Evolutionary conservation across 768 basidiomycete genomes (phyloP), one percentile per base, ranked within the genome.

Genomic region (Pulveroboletus ravenelii): DNA sequence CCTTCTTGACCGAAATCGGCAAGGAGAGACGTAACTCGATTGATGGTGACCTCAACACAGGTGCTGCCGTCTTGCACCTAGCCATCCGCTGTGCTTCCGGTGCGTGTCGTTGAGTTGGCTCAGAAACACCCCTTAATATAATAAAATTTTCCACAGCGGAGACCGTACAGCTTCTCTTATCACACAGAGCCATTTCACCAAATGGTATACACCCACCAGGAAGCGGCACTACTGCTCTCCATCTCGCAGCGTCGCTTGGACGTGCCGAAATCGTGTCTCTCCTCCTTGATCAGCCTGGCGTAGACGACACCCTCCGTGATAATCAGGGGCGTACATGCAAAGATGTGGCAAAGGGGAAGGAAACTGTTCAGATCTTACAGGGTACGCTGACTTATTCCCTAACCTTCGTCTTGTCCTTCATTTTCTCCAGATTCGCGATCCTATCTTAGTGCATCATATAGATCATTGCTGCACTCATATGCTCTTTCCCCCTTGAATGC

Each of bases 51-150:
- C 51, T 82, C 0, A 84, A 89, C 61, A 78, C 83, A 1, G 85
- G 80, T 12, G 85, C 87, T 6, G 84, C 87, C 3, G 86, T 87
- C 0, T 70, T 92, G 7, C 89, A 92, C 66, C 78, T 92, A 3
- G 89, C 87, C 10, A 81, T 92, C n/a, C 79, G 87, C 38, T 91
- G 89, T 64, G 88, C 80, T 51, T 83, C 84, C 10, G 77, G 87
- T 87, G 58, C 20, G 81, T 70, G n/a, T 7, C 35, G 17, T 45
- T 14, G 37, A 7, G n/a, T 41, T 9, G 31, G 14, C n/a, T n/a
- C 31, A 32, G 29, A 2, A 6, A 17, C 14, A 15, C 41, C 50
- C 37, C 27, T 35, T 46, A 41, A 42, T 43, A 54, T 38, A 18
- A 56, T 18, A 20, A n/a, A 34, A 38, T 35, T 10, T 4, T 53